Conservation (phyloP, 2,329 filamentous ascomycete genomes). For the Triangularia verruculosa region DNA sequence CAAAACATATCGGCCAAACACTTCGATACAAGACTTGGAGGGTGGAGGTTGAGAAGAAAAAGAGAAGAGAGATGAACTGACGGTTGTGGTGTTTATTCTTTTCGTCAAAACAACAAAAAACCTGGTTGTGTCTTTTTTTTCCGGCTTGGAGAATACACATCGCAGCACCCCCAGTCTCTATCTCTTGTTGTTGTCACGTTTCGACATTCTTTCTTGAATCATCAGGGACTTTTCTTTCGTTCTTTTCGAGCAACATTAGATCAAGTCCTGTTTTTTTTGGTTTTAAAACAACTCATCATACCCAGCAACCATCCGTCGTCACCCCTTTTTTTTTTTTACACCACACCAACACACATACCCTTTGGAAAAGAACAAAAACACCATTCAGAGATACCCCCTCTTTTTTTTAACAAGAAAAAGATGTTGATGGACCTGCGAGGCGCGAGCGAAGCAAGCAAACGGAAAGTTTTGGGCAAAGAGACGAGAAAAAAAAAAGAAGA, state of each 20-base stretch:
- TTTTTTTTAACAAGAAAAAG: neutral
- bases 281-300: neutral
- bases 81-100: slow-evolving; percentile 6
- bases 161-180: neutral
- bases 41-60: slow-evolving; percentile 6
- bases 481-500: neutral
- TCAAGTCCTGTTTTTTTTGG: neutral
- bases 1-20: slow-evolving; percentile 21
- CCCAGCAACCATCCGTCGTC: neutral
- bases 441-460: slow-evolving; percentile 4
- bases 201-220: slow-evolving; percentile 5
- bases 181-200: neutral
- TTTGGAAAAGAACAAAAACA: slow-evolving; percentile 8
- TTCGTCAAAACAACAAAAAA: slow-evolving; percentile 16
- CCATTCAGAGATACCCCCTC: neutral
- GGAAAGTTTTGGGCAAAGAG: neutral
- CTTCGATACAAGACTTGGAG: slow-evolving; percentile 18
- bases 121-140: slow-evolving; percentile 8
- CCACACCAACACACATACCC: slow-evolving; percentile 8
- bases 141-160: neutral
- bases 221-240: slow-evolving; percentile 8
- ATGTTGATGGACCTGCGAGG: slow-evolving; percentile 14
- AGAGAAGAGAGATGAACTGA: neutral
- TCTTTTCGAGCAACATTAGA: too few relatives aligned
- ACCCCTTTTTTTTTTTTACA: neutral